Evolutionary conservation across 2,329 filamentous ascomycete genomes (phyloP).

Genomic region (Calonectria pseudoturangicola): DNA sequence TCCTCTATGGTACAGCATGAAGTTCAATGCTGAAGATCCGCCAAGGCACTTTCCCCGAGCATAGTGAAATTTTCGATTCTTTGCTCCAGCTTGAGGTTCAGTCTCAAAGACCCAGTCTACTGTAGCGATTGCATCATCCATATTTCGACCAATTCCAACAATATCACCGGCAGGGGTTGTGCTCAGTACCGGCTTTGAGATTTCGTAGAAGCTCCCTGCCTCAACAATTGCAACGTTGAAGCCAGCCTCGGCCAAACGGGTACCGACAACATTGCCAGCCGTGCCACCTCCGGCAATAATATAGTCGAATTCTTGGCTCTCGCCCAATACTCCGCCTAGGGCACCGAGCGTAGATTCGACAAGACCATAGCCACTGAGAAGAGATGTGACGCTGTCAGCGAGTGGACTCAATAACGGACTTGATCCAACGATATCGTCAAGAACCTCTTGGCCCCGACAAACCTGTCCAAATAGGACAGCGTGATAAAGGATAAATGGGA

Average conservation of each 20-base stretch:
- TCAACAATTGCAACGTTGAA: conserved; percentile 13
- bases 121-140: conserved; percentile 2
- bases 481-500: not conserved
- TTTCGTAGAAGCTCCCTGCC: conserved; percentile 8
- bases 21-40: conserved; percentile 21
- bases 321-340: not conserved
- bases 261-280: conserved; percentile 9
- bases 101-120: conserved; percentile 15
- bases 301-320: not conserved
- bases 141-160: not conserved
- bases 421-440: not conserved
- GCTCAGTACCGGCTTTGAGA: conserved; percentile 15
- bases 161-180: conserved; percentile 4
- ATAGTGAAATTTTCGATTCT: conserved; percentile 24
- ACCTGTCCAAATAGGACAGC: not conserved
- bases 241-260: conserved; percentile 14
- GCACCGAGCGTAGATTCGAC: conserved; percentile 2
- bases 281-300: conserved; percentile 13
- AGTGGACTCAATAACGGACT: not conserved
- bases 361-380: conserved; percentile 1
- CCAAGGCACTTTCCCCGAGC: conserved; percentile 23
- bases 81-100: conserved; percentile 26
- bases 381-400: not conserved
- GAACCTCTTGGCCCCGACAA: not conserved
- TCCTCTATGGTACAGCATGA: conserved; percentile 27